These are phyloP conservation scores for Ganoderma lingzhi DNA, from an alignment of 1,284 basidiomycete species.

Conservation along the genomic window DNA sequence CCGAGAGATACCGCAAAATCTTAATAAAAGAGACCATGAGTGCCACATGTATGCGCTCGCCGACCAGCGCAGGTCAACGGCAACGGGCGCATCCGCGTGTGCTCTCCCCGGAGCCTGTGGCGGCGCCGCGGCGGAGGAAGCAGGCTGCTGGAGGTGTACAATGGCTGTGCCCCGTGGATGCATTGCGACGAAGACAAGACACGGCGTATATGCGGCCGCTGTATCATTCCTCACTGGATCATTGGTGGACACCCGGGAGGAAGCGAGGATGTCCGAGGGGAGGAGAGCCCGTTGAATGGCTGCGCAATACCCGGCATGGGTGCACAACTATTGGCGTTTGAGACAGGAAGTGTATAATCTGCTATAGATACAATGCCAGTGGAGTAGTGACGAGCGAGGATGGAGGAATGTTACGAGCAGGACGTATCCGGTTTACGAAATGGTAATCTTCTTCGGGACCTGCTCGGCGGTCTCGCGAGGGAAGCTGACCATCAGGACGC, in stretches of 20 bases:
- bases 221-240: conserved; percentile 7
- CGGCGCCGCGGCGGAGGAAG: conserved; percentile 7
- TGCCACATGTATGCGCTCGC: no score
- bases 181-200: conserved; percentile 13
- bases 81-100: conserved; percentile 23
- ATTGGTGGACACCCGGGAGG: no score
- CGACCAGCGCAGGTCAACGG: conserved; percentile 9
- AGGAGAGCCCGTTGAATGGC: no score
- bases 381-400: no score
- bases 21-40: no score
- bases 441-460: conserved; percentile 42
- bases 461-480: conserved; percentile 45
- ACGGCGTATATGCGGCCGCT: conserved; percentile 21
- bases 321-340: no score
- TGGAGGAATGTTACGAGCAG: background rate
- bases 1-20: no score
- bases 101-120: conserved; percentile 13
- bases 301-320: no score
- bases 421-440: conserved; percentile 29
- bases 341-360: no score
- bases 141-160: conserved; percentile 18
- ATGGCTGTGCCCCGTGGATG: conserved; percentile 24
- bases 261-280: no score
- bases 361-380: no score
- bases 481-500: conserved; percentile 50